Base-by-base conservation (phyloP, 1,284 basidiomycete species). In the Boletellus dicymbophilus region DNA sequence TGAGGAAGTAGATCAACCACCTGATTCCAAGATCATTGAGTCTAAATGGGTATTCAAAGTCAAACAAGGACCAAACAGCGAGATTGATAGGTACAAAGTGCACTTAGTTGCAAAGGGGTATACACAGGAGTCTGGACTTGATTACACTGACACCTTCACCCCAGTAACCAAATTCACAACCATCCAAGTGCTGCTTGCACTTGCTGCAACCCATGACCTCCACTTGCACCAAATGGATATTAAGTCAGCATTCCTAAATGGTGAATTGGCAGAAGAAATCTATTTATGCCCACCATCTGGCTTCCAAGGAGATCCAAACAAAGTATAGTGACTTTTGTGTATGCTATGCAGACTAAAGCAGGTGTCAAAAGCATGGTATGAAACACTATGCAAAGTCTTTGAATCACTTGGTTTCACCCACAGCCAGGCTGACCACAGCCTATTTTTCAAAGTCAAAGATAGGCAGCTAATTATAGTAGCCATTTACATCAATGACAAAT, bases 21-120 rank as follows among this genome's bases (percentile, higher is more conserved):
- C 13, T 2, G 27, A 28, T 28, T 5, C 10, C 5, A 28, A 28
- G 5, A 10, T 28, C 2, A 53, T 62, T 3, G 48, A 58, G 10
- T 55, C 37, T 3, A 56, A 54, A 22, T 75, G 71, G 70, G 70
- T 74, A 11, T 73, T 68, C 55, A 59, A 58, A 20, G 47, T 59
- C 25, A 66, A 62, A 39, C 68, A 67, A 41, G 53, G 60, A 27
- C 57, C 68, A 13, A 53, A 57, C 22, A 55, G 69, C 1, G 59
- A 65, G 3, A 37, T 70, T 27, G 45, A 57, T 15, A 61, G 63
- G 16, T 63, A 65, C 56, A 44, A 44, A 18, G 30, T 22, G 5
- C 3, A 16, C 8, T 31, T 43, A 2, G n/a, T 33, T 2, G 34
- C 26, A 6, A 45, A 37, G 28, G 44, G 44, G 1, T 45, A 27